Conservation (phyloP, 108 stramenopile genomes). For the Nitzschia putrida region DNA sequence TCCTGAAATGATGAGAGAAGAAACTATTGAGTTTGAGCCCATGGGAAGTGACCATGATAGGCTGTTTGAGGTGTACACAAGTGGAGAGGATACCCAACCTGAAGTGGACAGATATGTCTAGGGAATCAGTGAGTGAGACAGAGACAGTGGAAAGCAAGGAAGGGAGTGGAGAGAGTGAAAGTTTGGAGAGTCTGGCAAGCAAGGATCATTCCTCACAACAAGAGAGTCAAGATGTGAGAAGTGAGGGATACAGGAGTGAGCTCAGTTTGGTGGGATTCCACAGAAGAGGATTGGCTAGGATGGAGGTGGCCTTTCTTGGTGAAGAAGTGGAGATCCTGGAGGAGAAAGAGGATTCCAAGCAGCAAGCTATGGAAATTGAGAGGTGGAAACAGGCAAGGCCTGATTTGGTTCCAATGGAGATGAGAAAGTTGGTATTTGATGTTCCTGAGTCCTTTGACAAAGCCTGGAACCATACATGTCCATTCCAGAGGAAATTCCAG, state of each 20-base stretch:
- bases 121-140: neutral
- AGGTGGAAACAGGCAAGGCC: neutral
- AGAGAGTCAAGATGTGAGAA: no score
- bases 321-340: neutral
- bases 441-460: neutral
- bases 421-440: neutral
- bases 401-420: neutral
- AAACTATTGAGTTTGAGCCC: no score
- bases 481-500: neutral
- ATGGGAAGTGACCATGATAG: no score
- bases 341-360: neutral
- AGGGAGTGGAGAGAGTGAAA: neutral
- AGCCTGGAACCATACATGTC: neutral
- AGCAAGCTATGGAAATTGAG: neutral
- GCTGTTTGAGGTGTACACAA: no score
- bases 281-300: no score
- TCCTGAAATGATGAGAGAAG: no score
- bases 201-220: neutral
- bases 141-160: neutral
- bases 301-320: neutral
- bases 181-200: no score
- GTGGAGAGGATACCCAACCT: no score
- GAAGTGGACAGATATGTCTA: neutral
- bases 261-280: no score
- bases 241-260: no score